Conservation (phyloP, 768 basidiomycete species). For the Phanerodontia chrysosporium region DNA sequence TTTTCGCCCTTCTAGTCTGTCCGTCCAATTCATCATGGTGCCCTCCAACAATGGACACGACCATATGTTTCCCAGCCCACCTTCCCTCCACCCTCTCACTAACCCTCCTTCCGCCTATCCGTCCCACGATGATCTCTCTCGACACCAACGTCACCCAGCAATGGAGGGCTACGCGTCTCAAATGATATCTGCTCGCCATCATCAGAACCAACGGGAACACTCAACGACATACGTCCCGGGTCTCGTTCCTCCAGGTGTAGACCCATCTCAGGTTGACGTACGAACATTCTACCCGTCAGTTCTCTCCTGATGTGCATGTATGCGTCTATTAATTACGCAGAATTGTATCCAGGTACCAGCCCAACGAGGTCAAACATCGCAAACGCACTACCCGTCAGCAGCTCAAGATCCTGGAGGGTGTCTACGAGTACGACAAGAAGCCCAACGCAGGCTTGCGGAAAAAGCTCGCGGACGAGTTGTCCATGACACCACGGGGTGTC, state of each 20-base stretch:
- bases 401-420: slow-evolving; percentile 82
- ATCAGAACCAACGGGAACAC: background rate
- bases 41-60: background rate
- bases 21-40: background rate
- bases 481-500: slow-evolving; percentile 92
- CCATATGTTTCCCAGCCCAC: background rate
- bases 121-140: background rate
- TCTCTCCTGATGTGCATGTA: background rate
- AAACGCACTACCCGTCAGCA: slow-evolving; percentile 86
- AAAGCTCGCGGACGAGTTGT: slow-evolving; percentile 74
- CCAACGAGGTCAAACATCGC: slow-evolving; percentile 92
- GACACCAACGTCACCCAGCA: background rate
- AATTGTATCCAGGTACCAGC: slow-evolving; percentile 25
- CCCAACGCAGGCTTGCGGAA: slow-evolving; percentile 81
- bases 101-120: background rate
- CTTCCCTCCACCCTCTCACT: background rate
- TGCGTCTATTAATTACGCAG: background rate
- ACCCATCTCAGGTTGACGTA: slow-evolving; percentile 71
- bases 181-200: background rate
- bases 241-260: slow-evolving; percentile 48
- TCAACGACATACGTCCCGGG: slow-evolving; percentile 38
- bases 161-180: background rate
- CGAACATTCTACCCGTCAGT: slow-evolving; percentile 74
- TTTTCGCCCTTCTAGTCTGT: background rate
- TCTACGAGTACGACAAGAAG: slow-evolving; percentile 88